A percentile compares a stretch with the other conserved stretches of the same genome.
These are phyloP conservation scores for Nitzschia sp. DNA, from an alignment of 108 stramenopile genomes.

Conservation along the genomic window DNA sequence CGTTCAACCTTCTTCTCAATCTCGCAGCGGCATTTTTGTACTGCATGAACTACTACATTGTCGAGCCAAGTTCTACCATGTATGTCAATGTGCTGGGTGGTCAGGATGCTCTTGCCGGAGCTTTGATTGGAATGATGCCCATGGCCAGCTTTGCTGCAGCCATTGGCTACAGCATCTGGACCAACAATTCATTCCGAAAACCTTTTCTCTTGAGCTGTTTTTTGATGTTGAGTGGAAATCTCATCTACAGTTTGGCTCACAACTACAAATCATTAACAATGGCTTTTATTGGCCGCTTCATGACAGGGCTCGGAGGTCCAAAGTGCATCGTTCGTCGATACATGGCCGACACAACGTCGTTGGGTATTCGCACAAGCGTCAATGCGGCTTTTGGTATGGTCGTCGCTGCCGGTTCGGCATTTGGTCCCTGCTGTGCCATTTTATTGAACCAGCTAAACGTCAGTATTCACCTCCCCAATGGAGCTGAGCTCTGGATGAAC, in stretches of 20 bases:
- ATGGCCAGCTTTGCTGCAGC: constrained; percentile 75
- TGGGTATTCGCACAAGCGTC: constrained; percentile 68
- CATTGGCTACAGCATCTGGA: constrained; percentile 76
- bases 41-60: constrained; percentile 93
- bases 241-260: constrained; percentile 75
- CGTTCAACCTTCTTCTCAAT: constrained; percentile 51
- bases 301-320: constrained; percentile 85
- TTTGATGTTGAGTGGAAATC: constrained; percentile 69
- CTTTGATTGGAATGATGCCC: constrained; percentile 89
- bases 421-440: constrained; percentile 82
- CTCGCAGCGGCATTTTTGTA: constrained; percentile 80
- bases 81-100: constrained; percentile 82
- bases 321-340: constrained; percentile 83
- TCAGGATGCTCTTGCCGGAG: constrained; percentile 70
- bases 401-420: constrained; percentile 76
- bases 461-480: constrained; percentile 38
- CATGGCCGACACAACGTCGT: constrained; percentile 81
- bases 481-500: constrained; percentile 50
- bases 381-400: constrained; percentile 81
- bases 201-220: constrained; percentile 71
- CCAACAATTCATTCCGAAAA: constrained; percentile 68
- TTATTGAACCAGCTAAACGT: constrained; percentile 56
- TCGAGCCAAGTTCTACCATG: constrained; percentile 78
- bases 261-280: constrained; percentile 49
- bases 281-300: constrained; percentile 74